Percentiles rank a stretch among this genome's conserved stretches.
These are phyloP conservation scores for Mycosphaerella sp. DNA, from an alignment of 2,329 filamentous ascomycete species.

Conservation along the genomic window DNA sequence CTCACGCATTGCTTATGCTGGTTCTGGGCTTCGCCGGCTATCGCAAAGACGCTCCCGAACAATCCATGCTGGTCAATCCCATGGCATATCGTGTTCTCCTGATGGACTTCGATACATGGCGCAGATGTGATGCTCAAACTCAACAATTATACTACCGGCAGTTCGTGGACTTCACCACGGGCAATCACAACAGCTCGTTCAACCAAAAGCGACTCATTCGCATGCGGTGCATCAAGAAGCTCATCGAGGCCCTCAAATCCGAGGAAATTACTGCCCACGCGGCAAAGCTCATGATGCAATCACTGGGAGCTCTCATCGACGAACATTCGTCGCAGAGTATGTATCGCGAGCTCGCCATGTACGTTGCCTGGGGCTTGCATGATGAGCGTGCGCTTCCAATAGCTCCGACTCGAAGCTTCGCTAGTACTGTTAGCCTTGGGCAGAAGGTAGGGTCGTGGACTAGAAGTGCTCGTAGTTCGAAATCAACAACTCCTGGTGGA, in stretches of 20 bases:
- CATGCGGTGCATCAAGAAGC: constrained; percentile 87
- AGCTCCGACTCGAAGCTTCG: constrained; percentile 23
- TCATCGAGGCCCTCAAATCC: constrained; percentile 84
- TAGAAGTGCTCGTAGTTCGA: constrained; percentile 20
- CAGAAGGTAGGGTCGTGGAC: constrained; percentile 30
- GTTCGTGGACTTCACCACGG: constrained; percentile 79
- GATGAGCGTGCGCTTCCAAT: constrained; percentile 43
- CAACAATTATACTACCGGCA: constrained; percentile 91
- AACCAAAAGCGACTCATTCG: constrained; percentile 79
- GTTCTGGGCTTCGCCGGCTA: constrained; percentile 87
- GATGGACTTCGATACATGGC: constrained; percentile 91
- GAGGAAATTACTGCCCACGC: constrained; percentile 69
- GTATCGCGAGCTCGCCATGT: constrained; percentile 78
- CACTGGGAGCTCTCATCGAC: constrained; percentile 72
- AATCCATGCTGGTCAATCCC: constrained; percentile 92
- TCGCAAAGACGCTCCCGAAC: constrained; percentile 67
- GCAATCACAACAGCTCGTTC: constrained; percentile 87
- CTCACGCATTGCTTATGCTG: constrained; percentile 61
- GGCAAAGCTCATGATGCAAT: constrained; percentile 67
- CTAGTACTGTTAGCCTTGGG: constrained; percentile 26
- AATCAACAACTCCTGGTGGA: constrained; percentile 27
- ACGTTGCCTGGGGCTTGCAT: constrained; percentile 88
- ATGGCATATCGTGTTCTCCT: constrained; percentile 87
- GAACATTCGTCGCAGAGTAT: constrained; percentile 78
- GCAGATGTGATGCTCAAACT: constrained; percentile 66